Evolutionary conservation across 2,329 filamentous ascomycete species (phyloP), one percentile per base, ranked within the genome.

Genomic region (Paraphaeosphaeria minitans): DNA sequence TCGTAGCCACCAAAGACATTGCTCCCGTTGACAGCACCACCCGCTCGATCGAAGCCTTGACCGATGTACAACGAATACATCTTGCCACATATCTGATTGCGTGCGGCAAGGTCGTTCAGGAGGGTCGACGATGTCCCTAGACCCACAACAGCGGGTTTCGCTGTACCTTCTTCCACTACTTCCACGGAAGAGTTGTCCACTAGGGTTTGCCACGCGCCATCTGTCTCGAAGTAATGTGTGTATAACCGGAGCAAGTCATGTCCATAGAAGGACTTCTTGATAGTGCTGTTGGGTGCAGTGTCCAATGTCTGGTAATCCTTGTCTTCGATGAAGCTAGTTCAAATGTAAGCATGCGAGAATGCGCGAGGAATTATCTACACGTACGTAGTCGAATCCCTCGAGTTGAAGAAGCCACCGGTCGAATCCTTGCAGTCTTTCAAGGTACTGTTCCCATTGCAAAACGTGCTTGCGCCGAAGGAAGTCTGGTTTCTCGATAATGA

Each of bases 1-100:
- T 81, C 79, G 59, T 77, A 80, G 22, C 79, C 79, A n/a, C 79
- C 79, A 39, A 80, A 77, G 3, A 74, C 74, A 39, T 79, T 76
- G 58, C 75, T 78, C 27, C 79, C 79, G 54, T 80, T 81, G 27
- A 79, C 71, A 2, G 57, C 64, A 16, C 79, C 79, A 16, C 75
- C 77, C 1, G 77, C 77, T 33, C 77, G 72, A 41, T 76, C 72
- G 60, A 78, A 77, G 24, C 75, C 75, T 51, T 78, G 75, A 2
- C 79, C 79, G 46, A 80, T 75, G 61, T 80, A 81, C 4, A 80
- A 68, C 9, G 77, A 77, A 60, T 78, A 79, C 27, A 78, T 79
- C 31, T 73, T 72, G 1, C 72, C 76, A 13, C 77, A 72, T 42
- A 80, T 78, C 22, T 75, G 62, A 41, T 74, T 68, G 24, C 62